Evolutionary conservation across 2,329 filamentous ascomycete species (phyloP).

Genomic region (Pezicula neosporulosa): DNA sequence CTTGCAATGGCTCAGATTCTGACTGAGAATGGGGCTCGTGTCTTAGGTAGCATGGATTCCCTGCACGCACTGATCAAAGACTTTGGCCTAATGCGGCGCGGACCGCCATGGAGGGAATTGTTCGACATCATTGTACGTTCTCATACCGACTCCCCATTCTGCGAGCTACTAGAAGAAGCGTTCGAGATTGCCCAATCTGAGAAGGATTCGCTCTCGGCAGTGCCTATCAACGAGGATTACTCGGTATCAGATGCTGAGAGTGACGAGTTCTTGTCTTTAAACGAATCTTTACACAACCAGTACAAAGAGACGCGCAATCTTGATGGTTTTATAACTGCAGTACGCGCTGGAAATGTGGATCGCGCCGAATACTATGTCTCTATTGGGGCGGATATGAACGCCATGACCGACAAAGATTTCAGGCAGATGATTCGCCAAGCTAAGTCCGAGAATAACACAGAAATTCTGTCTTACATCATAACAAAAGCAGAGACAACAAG

Average conservation of each 20-base stretch:
- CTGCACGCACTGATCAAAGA: too few species aligned
- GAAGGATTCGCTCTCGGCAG: not conserved
- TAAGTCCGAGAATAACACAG: not conserved
- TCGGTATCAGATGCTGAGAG: not conserved
- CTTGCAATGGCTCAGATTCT: too few species aligned
- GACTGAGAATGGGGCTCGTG: too few species aligned
- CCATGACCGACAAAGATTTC: not conserved
- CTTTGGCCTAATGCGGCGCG: too few species aligned
- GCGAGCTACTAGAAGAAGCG: too few species aligned
- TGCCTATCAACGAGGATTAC: not conserved
- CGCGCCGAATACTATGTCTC: not conserved
- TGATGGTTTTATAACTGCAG: not conserved
- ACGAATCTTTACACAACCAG: not conserved
- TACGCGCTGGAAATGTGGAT: not conserved
- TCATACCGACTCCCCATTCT: too few species aligned
- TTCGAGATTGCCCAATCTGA: too few species aligned
- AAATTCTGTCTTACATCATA: not conserved
- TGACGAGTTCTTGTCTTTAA: not conserved
- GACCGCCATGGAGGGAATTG: too few species aligned
- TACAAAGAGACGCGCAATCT: not conserved
- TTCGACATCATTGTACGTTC: too few species aligned
- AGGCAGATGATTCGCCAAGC: not conserved
- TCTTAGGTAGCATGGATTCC: too few species aligned
- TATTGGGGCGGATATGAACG: not conserved
- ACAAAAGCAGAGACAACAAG: not conserved